These are phyloP conservation scores for Bipolaris oryzae DNA, from an alignment of 2,329 filamentous ascomycete species.

Conservation along the genomic window DNA sequence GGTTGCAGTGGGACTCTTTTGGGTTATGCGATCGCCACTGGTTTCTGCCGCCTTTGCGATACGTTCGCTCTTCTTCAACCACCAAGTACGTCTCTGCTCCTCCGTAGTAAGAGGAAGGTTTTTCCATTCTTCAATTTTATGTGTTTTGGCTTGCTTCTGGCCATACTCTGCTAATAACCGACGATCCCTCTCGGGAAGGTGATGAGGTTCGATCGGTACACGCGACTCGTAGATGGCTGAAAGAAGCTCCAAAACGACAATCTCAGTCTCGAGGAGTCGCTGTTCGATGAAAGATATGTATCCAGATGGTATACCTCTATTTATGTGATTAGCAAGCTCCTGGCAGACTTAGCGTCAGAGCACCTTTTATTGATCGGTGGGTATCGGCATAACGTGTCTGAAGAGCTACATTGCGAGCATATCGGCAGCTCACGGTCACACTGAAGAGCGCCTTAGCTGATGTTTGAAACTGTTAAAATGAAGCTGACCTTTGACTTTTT, in stretches of 20 bases:
- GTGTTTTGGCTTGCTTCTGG: slow-evolving; percentile 25
- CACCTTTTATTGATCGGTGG: slow-evolving; percentile 31
- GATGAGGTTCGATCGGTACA: slow-evolving; percentile 12
- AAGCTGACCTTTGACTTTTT: slow-evolving; percentile 34
- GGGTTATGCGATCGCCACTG: neutral
- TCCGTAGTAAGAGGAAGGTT: slow-evolving; percentile 20
- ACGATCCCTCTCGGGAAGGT: slow-evolving; percentile 14
- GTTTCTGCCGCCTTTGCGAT: neutral
- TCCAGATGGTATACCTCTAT: slow-evolving; percentile 31
- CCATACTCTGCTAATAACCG: slow-evolving; percentile 11
- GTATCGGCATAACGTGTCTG: slow-evolving; percentile 22
- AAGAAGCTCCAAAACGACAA: slow-evolving; percentile 26
- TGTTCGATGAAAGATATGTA: slow-evolving; percentile 32
- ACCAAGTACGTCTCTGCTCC: slow-evolving; percentile 21
- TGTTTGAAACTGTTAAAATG: neutral
- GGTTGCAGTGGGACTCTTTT: slow-evolving; percentile 1
- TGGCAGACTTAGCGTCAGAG: neutral
- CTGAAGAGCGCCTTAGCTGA: slow-evolving; percentile 14
- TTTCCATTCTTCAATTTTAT: slow-evolving; percentile 33
- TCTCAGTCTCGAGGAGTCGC: slow-evolving; percentile 30
- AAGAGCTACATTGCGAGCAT: slow-evolving; percentile 26
- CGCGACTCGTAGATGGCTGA: slow-evolving; percentile 21
- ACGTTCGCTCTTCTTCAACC: slow-evolving; percentile 13
- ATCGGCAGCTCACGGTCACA: slow-evolving; percentile 28
- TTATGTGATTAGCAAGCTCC: neutral